These are phyloP conservation scores for Zygosaccharomyces bisporus DNA, from an alignment of 805 yeast genomes.

Conservation along the genomic window DNA sequence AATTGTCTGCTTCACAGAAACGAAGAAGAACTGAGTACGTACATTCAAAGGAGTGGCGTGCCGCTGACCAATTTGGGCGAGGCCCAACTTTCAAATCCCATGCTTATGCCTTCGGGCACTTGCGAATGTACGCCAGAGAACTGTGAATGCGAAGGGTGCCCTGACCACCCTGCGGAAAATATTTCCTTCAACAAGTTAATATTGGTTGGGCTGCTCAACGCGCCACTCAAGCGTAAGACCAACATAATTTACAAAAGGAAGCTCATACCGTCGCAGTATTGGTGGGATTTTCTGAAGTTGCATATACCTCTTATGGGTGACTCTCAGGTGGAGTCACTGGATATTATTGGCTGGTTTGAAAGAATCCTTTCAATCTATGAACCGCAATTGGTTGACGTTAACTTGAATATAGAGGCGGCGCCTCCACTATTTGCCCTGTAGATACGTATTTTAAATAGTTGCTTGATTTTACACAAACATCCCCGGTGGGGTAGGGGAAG, in stretches of 20 bases:
- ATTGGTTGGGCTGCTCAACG: constrained; percentile 27
- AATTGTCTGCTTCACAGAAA: constrained; percentile 36
- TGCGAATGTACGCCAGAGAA: constrained; percentile 26
- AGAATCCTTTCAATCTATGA: constrained; percentile 20
- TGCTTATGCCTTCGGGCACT: constrained; percentile 7
- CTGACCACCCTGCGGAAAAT: constrained; percentile 29
- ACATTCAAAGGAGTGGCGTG: constrained; percentile 32
- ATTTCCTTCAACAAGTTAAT: constrained; percentile 28
- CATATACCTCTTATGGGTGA: constrained; percentile 27
- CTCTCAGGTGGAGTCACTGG: constrained; percentile 21
- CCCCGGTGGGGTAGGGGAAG: neutral
- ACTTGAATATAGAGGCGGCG: constrained; percentile 7
- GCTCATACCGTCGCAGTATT: constrained; percentile 32
- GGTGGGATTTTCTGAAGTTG: constrained; percentile 35
- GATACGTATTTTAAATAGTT: too few species aligned
- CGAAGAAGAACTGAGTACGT: constrained; percentile 32
- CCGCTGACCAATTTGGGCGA: constrained; percentile 31
- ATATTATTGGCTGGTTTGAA: constrained; percentile 31
- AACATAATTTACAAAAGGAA: constrained; percentile 28
- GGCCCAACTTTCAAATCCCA: constrained; percentile 18
- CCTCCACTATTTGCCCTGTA: constrained; percentile 13
- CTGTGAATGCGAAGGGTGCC: constrained; percentile 26
- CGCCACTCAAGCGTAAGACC: constrained; percentile 27
- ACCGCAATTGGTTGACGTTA: constrained; percentile 19
- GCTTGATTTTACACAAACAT: neutral